A percentile compares a stretch with the other conserved stretches of the same genome.
Conservation (phyloP, 306 rosid genomes). For the Lathyrus tuberosus region DNA sequence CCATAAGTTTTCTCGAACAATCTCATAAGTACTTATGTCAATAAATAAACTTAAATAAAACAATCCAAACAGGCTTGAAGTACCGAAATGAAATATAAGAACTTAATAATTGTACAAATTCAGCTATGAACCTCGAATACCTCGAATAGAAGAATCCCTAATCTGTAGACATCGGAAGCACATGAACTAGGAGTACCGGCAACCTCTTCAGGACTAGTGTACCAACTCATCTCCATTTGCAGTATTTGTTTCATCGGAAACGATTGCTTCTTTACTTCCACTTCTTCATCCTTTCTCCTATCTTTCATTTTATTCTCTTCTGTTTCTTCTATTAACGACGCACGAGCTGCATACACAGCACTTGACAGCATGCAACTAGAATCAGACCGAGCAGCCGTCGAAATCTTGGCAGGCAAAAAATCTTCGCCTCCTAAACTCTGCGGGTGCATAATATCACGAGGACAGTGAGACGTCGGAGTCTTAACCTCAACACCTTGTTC, state of each 20-base stretch:
- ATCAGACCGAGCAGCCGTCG: slow-evolving; percentile 65
- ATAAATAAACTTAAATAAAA: background rate
- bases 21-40: background rate
- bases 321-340: slow-evolving; percentile 64
- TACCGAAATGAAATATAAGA: slow-evolving; percentile 33
- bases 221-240: slow-evolving; percentile 86
- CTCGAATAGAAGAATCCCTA: slow-evolving; percentile 98
- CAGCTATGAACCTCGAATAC: slow-evolving; percentile 78
- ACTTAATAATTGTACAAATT: slow-evolving; percentile 29
- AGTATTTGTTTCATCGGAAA: slow-evolving; percentile 96
- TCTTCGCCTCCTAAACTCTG: slow-evolving; percentile 65
- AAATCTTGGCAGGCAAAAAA: slow-evolving; percentile 48
- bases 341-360: slow-evolving; percentile 67
- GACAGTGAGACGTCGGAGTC: slow-evolving; percentile 50
- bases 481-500: slow-evolving; percentile 55
- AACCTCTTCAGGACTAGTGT: slow-evolving; percentile 86
- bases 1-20: background rate
- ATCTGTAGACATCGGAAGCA: slow-evolving; percentile 84
- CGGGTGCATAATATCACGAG: slow-evolving; percentile 45
- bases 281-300: slow-evolving; percentile 58
- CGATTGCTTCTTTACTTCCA: slow-evolving; percentile 71
- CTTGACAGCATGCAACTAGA: slow-evolving; percentile 84
- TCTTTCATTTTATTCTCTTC: slow-evolving; percentile 68
- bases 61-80: background rate
- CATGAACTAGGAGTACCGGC: slow-evolving; percentile 63